These are phyloP conservation scores for Spencermartinsiella ligniputridi DNA, from an alignment of 1,139 yeast genomes.

Conservation along the genomic window DNA sequence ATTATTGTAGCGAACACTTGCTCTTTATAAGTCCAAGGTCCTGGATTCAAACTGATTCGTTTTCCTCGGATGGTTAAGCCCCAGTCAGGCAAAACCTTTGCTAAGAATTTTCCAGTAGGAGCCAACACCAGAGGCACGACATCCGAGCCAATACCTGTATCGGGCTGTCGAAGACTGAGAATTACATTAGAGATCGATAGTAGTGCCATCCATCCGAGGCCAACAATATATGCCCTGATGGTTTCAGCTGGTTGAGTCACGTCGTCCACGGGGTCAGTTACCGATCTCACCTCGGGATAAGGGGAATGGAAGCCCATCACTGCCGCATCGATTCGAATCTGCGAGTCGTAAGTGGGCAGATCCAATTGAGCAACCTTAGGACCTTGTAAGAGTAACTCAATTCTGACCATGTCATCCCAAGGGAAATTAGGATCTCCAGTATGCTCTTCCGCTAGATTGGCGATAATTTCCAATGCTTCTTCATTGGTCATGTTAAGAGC, in stretches of 20 bases:
- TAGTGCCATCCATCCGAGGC: constrained; percentile 50
- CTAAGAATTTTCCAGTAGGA: too few relatives aligned
- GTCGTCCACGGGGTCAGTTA: constrained; percentile 47
- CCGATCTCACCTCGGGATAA: constrained; percentile 47
- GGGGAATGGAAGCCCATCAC: constrained; percentile 45
- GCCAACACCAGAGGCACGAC: constrained; percentile 54
- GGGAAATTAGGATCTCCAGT: constrained; percentile 49
- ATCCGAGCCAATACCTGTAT: constrained; percentile 41
- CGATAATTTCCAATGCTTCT: constrained; percentile 41
- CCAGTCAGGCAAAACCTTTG: too few relatives aligned
- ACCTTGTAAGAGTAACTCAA: constrained; percentile 26
- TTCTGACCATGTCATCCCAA: constrained; percentile 29
- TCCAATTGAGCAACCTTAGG: constrained; percentile 12
- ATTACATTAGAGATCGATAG: constrained; percentile 56
- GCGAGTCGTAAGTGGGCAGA: constrained; percentile 23
- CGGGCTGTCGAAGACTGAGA: constrained; percentile 51
- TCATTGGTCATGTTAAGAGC: constrained; percentile 35
- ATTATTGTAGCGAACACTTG: constrained; percentile 53
- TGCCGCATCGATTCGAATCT: constrained; percentile 43
- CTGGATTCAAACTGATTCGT: constrained; percentile 61
- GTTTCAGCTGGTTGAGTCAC: constrained; percentile 45
- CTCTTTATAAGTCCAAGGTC: constrained; percentile 64
- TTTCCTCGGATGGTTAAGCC: too few relatives aligned
- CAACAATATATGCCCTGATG: constrained; percentile 49
- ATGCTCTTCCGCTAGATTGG: constrained; percentile 38